A percentile compares a stretch with the other conserved stretches of the same genome.
These are phyloP conservation scores for Hanseniaspora jakobsenii DNA, from an alignment of 805 yeast genomes.

Conservation along the genomic window DNA sequence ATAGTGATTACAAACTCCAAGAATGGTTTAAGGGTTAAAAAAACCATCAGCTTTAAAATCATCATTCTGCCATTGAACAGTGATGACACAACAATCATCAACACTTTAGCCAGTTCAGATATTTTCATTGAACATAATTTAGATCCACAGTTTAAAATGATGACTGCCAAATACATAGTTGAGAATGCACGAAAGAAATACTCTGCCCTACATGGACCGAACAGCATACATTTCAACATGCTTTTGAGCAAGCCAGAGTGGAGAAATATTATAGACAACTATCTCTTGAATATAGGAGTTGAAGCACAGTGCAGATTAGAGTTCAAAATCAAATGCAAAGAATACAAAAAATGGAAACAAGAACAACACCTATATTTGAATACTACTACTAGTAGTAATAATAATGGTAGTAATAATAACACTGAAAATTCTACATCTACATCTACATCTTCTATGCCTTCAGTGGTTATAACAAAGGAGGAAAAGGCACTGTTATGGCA, in stretches of 20 bases:
- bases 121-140: conserved; percentile 54
- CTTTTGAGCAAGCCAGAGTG: conserved; percentile 47
- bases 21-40: conserved; percentile 17
- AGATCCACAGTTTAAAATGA: conserved; percentile 40
- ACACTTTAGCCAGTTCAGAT: conserved; percentile 44
- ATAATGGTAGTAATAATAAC: conserved; percentile 13
- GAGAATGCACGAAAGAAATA: conserved; percentile 37
- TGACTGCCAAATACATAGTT: conserved; percentile 53
- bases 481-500: conserved; percentile 53
- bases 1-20: conserved; percentile 11
- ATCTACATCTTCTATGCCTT: too few relatives aligned
- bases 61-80: conserved; percentile 42
- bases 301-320: conserved; percentile 62
- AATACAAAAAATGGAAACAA: conserved; percentile 35
- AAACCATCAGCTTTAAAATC: conserved; percentile 32
- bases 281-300: conserved; percentile 48
- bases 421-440: too few relatives aligned
- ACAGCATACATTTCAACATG: conserved; percentile 28
- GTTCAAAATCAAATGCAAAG: conserved; percentile 42
- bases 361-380: conserved; percentile 22
- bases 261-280: conserved; percentile 65
- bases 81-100: conserved; percentile 37
- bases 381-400: conserved; percentile 3
- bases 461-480: conserved; percentile 35
- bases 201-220: conserved; percentile 25